These are phyloP conservation scores for Epichloe gansuensis DNA, from an alignment of 2,329 filamentous ascomycete genomes.

Conservation along the genomic window DNA sequence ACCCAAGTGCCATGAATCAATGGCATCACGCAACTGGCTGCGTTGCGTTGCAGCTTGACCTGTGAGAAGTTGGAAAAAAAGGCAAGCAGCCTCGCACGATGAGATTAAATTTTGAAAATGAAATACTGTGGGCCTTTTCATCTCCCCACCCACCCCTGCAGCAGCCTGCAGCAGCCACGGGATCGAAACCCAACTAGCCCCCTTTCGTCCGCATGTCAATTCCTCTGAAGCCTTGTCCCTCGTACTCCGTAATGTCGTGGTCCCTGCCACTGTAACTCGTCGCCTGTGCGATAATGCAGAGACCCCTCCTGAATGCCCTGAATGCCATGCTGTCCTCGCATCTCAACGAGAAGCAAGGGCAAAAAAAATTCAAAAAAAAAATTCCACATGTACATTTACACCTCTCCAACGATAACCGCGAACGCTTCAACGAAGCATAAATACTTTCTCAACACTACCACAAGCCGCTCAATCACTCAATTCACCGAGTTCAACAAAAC, in stretches of 20 bases:
- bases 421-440: no score
- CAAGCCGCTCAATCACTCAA: not conserved
- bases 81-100: no score
- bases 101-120: not conserved
- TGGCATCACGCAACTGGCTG: not conserved
- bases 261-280: not conserved
- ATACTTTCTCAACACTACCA: not conserved
- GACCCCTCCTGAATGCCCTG: constrained; percentile 1
- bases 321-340: constrained; percentile 7
- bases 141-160: not conserved
- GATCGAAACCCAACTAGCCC: constrained; percentile 1
- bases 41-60: not conserved
- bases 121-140: not conserved
- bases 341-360: not conserved
- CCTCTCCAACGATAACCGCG: no score
- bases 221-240: not conserved
- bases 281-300: constrained; percentile 4
- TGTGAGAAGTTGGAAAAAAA: not conserved
- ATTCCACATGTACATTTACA: no score
- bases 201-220: not conserved
- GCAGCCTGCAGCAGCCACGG: not conserved
- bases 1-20: not conserved
- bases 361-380: not conserved
- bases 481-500: not conserved
- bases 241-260: not conserved